phyloP scores from a whole-genome alignment of 306 rosid species.

The Hippophae gyantsensis region DNA sequence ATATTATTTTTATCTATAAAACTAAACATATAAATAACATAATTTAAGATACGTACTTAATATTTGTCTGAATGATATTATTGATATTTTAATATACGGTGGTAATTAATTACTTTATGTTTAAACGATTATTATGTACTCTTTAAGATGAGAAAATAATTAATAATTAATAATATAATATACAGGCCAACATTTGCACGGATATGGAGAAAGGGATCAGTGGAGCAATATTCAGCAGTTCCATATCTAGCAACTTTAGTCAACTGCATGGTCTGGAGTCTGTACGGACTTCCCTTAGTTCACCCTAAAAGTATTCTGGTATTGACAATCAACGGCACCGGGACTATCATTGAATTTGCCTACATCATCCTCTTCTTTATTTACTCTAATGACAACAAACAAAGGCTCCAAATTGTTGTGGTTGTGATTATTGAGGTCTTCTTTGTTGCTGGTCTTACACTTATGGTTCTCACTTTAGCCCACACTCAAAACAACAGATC shows the following conservation, averaged over 20 bases:
- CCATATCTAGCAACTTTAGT: constrained; percentile 73
- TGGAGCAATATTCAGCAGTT: constrained; percentile 63
- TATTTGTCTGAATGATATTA: no score
- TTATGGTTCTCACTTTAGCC: constrained; percentile 24
- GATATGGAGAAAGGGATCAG: constrained; percentile 68
- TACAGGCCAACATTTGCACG: constrained; percentile 57
- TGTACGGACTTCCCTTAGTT: constrained; percentile 75
- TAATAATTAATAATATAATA: no score
- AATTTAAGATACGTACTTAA: no score
- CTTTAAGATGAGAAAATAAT: no score
- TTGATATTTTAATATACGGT: no score
- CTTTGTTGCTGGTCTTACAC: constrained; percentile 31
- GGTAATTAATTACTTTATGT: no score
- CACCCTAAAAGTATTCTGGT: constrained; percentile 56
- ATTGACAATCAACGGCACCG: constrained; percentile 63
- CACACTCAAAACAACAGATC: constrained; percentile 39
- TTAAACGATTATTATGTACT: no score
- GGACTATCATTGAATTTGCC: constrained; percentile 39
- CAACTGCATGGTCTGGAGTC: constrained; percentile 84
- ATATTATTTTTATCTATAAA: no score
- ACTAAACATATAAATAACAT: no score
- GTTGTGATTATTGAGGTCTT: constrained; percentile 33
- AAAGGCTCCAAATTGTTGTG: constrained; percentile 42
- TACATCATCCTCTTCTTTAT: constrained; percentile 57
- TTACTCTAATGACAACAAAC: constrained; percentile 31